Base-by-base conservation (phyloP, 176 grass and related monocot species). In the Bothriochloa decipiens region DNA sequence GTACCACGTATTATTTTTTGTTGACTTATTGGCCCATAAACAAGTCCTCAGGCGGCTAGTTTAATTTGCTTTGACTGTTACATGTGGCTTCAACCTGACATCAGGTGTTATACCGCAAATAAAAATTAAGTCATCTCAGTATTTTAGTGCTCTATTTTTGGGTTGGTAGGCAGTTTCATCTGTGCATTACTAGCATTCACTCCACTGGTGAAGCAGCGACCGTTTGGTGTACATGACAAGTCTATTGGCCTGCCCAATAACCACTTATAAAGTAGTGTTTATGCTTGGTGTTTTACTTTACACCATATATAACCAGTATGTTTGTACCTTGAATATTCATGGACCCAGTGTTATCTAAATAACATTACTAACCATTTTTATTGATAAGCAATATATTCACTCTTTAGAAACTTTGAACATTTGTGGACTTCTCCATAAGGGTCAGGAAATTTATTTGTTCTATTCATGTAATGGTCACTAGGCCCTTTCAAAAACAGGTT, bases 11-110 rank as follows among this genome's bases (percentile, higher is more conserved):
- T 57, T 81, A 37, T 23, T 81, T 37, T 68, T 68, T 67, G 15
- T 69, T 36, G 78, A 69, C 78, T 68, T 70, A 8, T 57, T 60
- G n/a, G 35, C 8, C 58, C 50, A 28, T 57, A 22, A 55, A 71
- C 29, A 58, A 70, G 47, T 64, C 32, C 32, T 60, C 15, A 16
- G 15, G 16, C 3, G 2, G 11, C 62, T 65, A 43, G 5, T 66
- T 66, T 66, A 79, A 22, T 77, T 65, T 79, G 68, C 45, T 80
- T 69, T 71, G 57, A 70, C 57, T 78, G 16, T 78, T 52, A 75
- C 76, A 29, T 63, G 27, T 33, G 49, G 22, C 69, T 16, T 84
- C 17, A 8, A 46, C 47, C 25, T 22, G 17, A 64, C 17, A 23
- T 14, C 11, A 45, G 4, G 75, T 62, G 7, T 57, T 55, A 55